These are phyloP conservation scores for Fistulina hepatica DNA, from an alignment of 1,284 basidiomycete species.

Conservation along the genomic window DNA sequence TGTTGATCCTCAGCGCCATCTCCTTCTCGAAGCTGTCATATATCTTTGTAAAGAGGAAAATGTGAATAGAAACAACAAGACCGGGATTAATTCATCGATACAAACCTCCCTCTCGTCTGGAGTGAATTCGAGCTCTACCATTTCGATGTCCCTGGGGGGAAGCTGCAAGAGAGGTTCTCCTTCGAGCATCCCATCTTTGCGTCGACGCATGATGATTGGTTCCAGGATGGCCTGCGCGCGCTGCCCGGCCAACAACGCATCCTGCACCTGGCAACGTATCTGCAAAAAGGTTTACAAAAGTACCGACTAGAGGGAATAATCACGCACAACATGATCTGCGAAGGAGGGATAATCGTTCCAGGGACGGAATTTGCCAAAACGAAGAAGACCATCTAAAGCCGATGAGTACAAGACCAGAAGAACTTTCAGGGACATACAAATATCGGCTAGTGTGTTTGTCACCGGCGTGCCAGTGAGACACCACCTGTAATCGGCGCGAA, in stretches of 20 bases:
- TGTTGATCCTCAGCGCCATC: conserved; percentile 43
- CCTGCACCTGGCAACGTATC: conserved; percentile 40
- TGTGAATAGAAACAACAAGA: not conserved
- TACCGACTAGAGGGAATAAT: not conserved
- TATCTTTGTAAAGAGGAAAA: conserved; percentile 28
- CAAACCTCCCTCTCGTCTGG: conserved; percentile 51
- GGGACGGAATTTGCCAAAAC: conserved; percentile 55
- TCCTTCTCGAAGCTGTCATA: conserved; percentile 49
- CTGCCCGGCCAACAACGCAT: conserved; percentile 46
- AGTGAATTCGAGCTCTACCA: conserved; percentile 46
- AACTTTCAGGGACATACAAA: conserved; percentile 23
- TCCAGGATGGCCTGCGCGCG: conserved; percentile 52
- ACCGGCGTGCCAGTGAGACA: conserved; percentile 64
- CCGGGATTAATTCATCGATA: conserved; percentile 1
- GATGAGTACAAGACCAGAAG: conserved; percentile 2
- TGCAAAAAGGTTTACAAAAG: conserved; percentile 13
- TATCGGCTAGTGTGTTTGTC: conserved; percentile 40
- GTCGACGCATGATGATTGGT: conserved; percentile 49
- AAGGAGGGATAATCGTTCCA: conserved; percentile 61
- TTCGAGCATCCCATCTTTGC: conserved; percentile 46
- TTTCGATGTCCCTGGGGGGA: conserved; percentile 47
- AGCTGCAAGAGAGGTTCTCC: conserved; percentile 51
- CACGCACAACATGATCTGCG: conserved; percentile 40
- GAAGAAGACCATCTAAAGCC: conserved; percentile 44
- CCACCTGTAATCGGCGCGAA: conserved; percentile 55